A percentile compares a stretch with the other conserved stretches of the same genome.
Evolutionary conservation across 1,139 yeast species (phyloP).

Genomic region (Groenewaldozyma sp.): DNA sequence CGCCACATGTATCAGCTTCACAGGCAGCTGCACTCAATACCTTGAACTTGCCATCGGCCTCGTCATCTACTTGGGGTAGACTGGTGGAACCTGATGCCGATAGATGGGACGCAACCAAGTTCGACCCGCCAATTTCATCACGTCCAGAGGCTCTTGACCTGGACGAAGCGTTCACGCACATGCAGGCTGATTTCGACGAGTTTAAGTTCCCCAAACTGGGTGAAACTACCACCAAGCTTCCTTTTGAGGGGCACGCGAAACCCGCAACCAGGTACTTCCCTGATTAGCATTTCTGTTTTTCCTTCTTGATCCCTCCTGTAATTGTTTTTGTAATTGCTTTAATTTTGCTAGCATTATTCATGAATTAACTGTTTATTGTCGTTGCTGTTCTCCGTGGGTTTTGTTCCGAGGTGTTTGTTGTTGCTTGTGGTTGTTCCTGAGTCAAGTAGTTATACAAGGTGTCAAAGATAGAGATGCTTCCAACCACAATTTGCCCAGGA

Average conservation of each 20-base stretch:
- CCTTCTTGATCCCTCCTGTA: neutral
- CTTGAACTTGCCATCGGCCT: slow-evolving; percentile 3
- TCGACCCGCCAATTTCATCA: slow-evolving; percentile 34
- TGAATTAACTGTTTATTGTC: too few relatives aligned
- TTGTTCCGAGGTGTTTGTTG: too few relatives aligned
- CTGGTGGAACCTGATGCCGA: slow-evolving; percentile 10
- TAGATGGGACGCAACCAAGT: slow-evolving; percentile 37
- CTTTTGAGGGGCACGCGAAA: slow-evolving; percentile 10
- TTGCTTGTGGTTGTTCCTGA: too few relatives aligned
- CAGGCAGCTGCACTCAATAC: slow-evolving; percentile 3
- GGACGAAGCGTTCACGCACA: neutral
- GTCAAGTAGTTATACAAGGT: slow-evolving; percentile 5
- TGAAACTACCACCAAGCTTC: slow-evolving; percentile 9
- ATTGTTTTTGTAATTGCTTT: too few relatives aligned
- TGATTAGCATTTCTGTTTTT: neutral
- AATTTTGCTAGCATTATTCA: too few relatives aligned
- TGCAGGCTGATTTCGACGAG: neutral
- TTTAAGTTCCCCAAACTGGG: slow-evolving; percentile 14
- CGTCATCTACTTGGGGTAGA: slow-evolving; percentile 2
- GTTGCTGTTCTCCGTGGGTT: too few relatives aligned
- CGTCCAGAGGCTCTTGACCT: slow-evolving; percentile 31
- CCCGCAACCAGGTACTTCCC: slow-evolving; percentile 14
- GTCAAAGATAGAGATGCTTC: slow-evolving; percentile 12
- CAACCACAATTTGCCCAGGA: slow-evolving; percentile 19
- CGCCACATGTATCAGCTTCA: neutral